Evolutionary conservation across 2,329 filamentous ascomycete species (phyloP), one percentile per base, ranked within the genome.

Genomic region (Chaetomium sp.): DNA sequence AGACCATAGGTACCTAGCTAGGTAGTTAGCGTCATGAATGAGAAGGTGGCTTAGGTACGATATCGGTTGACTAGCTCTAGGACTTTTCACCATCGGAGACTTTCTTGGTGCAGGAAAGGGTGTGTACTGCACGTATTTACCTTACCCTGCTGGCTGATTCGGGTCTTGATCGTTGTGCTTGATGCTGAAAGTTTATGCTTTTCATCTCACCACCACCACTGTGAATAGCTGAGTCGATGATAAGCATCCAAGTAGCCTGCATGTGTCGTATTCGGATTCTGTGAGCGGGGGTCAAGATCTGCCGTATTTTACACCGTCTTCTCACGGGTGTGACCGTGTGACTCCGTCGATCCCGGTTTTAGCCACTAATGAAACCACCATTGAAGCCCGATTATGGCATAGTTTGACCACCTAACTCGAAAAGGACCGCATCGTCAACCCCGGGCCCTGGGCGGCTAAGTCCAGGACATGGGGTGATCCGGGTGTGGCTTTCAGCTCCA

Each of bases 401-500:
- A 42, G 38, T 42, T 5, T 7, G 19, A 19, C 19, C 38, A 42
- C 38, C 19, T 6, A 19, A 16, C 38, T 42, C 38, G 2, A 19
- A n/a, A 19, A 42, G 35, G 38, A n/a, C 38, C 38, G 19, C 45
- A 47, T 23, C 45, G 6, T 10, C 9, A 23, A 47, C 8, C 9
- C 45, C 10, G 6, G n/a, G 31, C 38, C 38, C 38, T 42, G 13
- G 38, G 5, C 38, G 38, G 38, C 38, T 16, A 7, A 23, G 45
- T 23, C 21, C 45, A n/a, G 21, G 45, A 23, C 45, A 47, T 23
- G 45, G 45, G 45, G 45, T 19, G 35, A 47, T 19, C 13, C 38
- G 45, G 45, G 45, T 19, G 38, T 25, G 38, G 35, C 35, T 57
- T 45, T 45, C 55, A 57, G 55, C 55, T 57, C 55, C 55, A 57